Conservation (phyloP, 2,329 filamentous ascomycete genomes). For the Dryadomyces quercivorus region DNA sequence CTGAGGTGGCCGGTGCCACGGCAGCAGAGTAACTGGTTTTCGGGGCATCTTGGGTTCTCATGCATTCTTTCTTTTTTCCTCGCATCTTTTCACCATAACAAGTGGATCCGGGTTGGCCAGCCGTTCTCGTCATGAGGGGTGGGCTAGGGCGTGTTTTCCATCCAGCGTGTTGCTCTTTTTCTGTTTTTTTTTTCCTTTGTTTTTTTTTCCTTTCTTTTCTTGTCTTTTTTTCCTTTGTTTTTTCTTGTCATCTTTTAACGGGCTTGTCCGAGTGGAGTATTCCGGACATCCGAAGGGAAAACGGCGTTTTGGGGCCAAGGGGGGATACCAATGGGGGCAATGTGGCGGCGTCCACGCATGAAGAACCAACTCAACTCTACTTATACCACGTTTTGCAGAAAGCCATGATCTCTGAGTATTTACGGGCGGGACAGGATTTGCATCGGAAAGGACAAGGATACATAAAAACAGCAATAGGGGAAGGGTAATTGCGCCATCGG, state of each 20-base stretch:
- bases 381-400: conserved; percentile 17
- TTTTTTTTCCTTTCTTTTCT: neutral
- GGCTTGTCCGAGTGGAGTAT: neutral
- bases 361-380: conserved; percentile 38
- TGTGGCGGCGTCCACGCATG: conserved; percentile 23
- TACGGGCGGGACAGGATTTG: conserved; percentile 4
- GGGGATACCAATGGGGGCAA: conserved; percentile 1
- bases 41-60: no score
- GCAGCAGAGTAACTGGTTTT: conserved; percentile 1
- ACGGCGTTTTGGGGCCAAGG: neutral
- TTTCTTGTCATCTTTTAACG: neutral
- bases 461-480: neutral
- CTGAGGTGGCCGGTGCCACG: conserved; percentile 24
- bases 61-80: no score
- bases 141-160: no score
- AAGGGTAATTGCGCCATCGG: neutral
- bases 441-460: neutral
- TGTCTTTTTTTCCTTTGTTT: no score
- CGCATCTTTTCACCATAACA: no score
- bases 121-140: no score
- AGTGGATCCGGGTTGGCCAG: no score
- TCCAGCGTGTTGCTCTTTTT: no score
- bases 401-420: conserved; percentile 9
- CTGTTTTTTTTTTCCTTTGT: no score
- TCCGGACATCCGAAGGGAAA: neutral